Base-by-base conservation (phyloP, 805 yeast species). In the Candida chilensis region DNA sequence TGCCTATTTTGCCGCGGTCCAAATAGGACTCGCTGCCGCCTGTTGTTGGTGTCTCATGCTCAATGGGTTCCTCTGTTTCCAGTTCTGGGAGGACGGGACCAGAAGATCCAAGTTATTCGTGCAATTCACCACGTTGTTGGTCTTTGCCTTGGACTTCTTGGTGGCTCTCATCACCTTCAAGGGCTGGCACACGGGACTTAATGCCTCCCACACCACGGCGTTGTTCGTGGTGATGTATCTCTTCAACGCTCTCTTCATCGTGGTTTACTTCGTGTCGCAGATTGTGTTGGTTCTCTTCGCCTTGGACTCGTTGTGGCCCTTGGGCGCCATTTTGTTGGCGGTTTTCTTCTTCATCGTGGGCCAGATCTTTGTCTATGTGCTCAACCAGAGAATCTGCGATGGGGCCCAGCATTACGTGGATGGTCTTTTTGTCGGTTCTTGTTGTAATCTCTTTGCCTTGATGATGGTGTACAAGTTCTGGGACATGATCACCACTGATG, bases 391-490 rank as follows among this genome's bases (percentile, higher is more conserved):
- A 13, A 75, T 90, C 25, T 90, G 98, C 55, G 56, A 59, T 20
- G 67, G 75, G 14, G 72, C 81, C 28, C 73, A 78, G 22, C 98
- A 92, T 54, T 92, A 90, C 50, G 66, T 86, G 15, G 98, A 90
- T 48, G 97, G 97, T 1, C 54, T 86, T 18, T 80, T 90, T 47
- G 85, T 88, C 46, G 92, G 86, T 19, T 71, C 92, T 16, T 45
- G 86, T 20, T 73, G 95, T 48, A 85, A 85, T 48, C 49, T 86
- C 29, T 81, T 86, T 45, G 70, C 94, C 4, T 59, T 82, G 32
- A 87, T 92, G 95, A 90, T 92, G 97, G 66, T 90, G 30, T 90
- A 87, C 64, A 88, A 92, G 57, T 85, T 77, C 42, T 90, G 97
- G 96, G 96, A 88, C 47, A 86, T 88, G 71, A 79, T 90, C 31